Percentiles rank a stretch among this genome's conserved stretches.
phyloP scores from a whole-genome alignment of 257 asterid species.

The Penstemon newberryi region DNA sequence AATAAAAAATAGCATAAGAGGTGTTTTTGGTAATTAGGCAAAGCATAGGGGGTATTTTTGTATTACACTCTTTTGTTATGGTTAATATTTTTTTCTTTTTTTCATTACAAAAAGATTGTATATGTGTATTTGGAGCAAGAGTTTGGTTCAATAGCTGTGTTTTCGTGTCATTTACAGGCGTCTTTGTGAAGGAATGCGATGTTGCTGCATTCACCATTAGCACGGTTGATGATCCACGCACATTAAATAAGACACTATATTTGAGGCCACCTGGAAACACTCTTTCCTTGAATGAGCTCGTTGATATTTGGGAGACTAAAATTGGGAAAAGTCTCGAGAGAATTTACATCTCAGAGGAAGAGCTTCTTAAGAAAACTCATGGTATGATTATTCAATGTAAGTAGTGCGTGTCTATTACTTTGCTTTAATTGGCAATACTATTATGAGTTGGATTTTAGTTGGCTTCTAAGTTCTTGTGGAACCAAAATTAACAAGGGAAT shows the following conservation, averaged over 20 bases:
- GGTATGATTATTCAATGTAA: constrained; percentile 38
- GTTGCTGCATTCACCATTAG: constrained; percentile 84
- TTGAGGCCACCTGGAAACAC: constrained; percentile 82
- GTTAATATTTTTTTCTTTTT: not conserved
- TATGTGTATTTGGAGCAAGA: not conserved
- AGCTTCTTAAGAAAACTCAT: constrained; percentile 57
- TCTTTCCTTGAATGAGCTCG: constrained; percentile 72
- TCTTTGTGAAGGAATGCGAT: constrained; percentile 72
- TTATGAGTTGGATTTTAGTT: not conserved
- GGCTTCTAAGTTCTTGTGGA: not conserved
- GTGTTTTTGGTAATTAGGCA: too few relatives aligned
- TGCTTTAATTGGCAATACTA: not conserved
- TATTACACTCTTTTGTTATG: too few relatives aligned
- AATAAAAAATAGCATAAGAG: too few relatives aligned
- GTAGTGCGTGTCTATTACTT: not conserved
- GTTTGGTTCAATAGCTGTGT: constrained; percentile 11
- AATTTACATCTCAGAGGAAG: constrained; percentile 54
- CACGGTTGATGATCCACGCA: constrained; percentile 75
- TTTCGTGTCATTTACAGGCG: constrained; percentile 43
- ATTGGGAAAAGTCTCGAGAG: constrained; percentile 60
- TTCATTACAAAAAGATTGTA: not conserved
- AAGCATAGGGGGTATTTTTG: too few relatives aligned
- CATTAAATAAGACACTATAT: constrained; percentile 60
- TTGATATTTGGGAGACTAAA: constrained; percentile 82
- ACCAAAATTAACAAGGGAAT: too few relatives aligned